Conservation (phyloP, 1,284 basidiomycete genomes). For the Boletus semigastroideus region DNA sequence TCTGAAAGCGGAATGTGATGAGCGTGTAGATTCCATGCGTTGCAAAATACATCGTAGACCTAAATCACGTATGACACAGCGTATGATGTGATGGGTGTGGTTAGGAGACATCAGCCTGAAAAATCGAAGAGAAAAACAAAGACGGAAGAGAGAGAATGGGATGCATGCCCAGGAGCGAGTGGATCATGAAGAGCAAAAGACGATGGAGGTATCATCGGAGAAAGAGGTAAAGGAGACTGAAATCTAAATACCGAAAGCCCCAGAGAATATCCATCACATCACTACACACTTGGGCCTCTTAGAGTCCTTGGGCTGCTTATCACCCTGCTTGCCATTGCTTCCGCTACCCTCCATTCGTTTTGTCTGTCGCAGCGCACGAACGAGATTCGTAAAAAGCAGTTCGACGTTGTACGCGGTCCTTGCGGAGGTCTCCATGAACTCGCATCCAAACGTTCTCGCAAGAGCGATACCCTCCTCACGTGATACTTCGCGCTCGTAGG, state of each 20-base stretch:
- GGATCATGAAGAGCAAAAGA: conserved; percentile 35
- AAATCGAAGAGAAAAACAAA: conserved; percentile 14
- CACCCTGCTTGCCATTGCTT: conserved; percentile 32
- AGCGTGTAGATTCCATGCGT: conserved; percentile 33
- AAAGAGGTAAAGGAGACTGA: conserved; percentile 50
- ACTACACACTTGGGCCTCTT: conserved; percentile 67
- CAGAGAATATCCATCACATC: conserved; percentile 66
- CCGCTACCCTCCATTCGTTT: conserved; percentile 33
- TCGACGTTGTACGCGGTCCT: conserved; percentile 97
- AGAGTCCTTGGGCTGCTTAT: conserved; percentile 41
- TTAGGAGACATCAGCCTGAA: conserved; percentile 32
- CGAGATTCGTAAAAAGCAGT: conserved; percentile 87
- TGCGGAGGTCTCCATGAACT: conserved; percentile 95
- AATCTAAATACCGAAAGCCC: conserved; percentile 65
- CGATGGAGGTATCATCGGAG: conserved; percentile 74
- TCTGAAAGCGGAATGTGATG: background rate
- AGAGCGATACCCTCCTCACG: conserved; percentile 85
- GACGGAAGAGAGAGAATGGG: conserved; percentile 19
- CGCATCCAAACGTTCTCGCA: conserved; percentile 87
- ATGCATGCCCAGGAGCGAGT: conserved; percentile 31
- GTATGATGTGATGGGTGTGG: conserved; percentile 34
- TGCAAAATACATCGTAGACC: conserved; percentile 40
- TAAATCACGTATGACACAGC: conserved; percentile 42
- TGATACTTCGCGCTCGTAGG: conserved; percentile 83
- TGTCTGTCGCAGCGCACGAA: conserved; percentile 82